Evolutionary conservation across 768 basidiomycete genomes (phyloP).

Genomic region (Suillus subalutaceus): DNA sequence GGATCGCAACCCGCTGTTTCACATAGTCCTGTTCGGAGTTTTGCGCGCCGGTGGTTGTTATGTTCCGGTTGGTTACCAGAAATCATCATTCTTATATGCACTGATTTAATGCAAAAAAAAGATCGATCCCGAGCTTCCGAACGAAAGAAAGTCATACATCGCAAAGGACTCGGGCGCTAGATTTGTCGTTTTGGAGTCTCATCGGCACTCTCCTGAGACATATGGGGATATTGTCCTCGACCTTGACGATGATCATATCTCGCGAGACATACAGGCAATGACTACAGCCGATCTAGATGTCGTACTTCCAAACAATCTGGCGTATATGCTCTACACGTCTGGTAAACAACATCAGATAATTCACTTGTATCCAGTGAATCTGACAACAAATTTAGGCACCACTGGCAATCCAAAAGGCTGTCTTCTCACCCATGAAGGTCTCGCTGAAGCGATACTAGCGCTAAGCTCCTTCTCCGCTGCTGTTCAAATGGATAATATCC

Average conservation of each 20-base stretch:
- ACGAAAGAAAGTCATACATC: conserved; percentile 48
- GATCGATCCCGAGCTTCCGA: conserved; percentile 55
- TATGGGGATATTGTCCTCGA: conserved; percentile 28
- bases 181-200: conserved; percentile 42
- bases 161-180: conserved; percentile 43
- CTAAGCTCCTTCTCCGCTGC: conserved; percentile 28
- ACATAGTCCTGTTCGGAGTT: conserved; percentile 45
- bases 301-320: conserved; percentile 35
- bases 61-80: conserved; percentile 43
- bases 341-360: conserved; percentile 29
- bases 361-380: not conserved
- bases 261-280: conserved; percentile 32
- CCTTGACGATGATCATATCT: conserved; percentile 24
- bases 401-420: conserved; percentile 58
- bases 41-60: conserved; percentile 54
- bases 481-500: conserved; percentile 26
- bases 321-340: conserved; percentile 55
- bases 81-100: conserved; percentile 5
- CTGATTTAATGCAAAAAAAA: conserved; percentile 19
- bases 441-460: conserved; percentile 35
- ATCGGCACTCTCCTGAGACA: conserved; percentile 3
- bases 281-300: conserved; percentile 29
- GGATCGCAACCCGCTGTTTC: conserved; percentile 44
- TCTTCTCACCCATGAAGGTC: conserved; percentile 40
- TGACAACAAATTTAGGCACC: conserved; percentile 37